phyloP scores from a whole-genome alignment of 768 basidiomycete species.

The Kwoniella dejecticola region DNA sequence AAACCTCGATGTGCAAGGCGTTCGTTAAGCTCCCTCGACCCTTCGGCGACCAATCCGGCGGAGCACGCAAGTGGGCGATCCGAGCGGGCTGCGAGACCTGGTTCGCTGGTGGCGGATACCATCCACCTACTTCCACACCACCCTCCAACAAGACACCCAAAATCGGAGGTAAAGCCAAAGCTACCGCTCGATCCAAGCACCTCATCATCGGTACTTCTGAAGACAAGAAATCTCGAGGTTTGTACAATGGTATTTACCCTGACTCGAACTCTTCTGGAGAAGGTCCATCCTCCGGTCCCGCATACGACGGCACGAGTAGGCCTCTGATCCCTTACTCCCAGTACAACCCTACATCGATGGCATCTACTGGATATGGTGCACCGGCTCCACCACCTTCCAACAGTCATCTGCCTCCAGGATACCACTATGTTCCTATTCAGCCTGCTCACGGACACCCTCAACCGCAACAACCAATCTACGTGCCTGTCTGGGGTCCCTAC shows the following conservation, averaged over 20 bases:
- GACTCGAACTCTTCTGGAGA: conserved; percentile 16
- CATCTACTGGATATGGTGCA: conserved; percentile 4
- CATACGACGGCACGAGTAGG: conserved; percentile 38
- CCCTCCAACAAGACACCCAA: conserved; percentile 1
- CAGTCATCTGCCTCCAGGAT: conserved; percentile 34
- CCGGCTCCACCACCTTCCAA: conserved; percentile 21
- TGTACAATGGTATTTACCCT: conserved; percentile 8
- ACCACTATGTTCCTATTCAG: conserved; percentile 43
- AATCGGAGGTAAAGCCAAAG: conserved; percentile 40
- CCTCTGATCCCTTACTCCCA: conserved; percentile 23
- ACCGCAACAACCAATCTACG: conserved; percentile 29
- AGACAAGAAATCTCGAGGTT: conserved; percentile 20
- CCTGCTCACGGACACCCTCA: conserved; percentile 29
- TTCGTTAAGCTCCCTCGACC: conserved; percentile 53
- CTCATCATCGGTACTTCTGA: conserved; percentile 43
- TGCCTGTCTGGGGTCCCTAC: conserved; percentile 33
- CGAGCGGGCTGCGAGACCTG: conserved; percentile 52
- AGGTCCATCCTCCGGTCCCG: conserved; percentile 46
- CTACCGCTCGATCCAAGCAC: conserved; percentile 43
- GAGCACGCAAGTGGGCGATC: conserved; percentile 53
- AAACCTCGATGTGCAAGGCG: conserved; percentile 52
- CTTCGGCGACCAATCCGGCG: conserved; percentile 53
- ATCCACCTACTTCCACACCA: conserved; percentile 30
- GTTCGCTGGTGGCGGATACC: conserved; percentile 47
- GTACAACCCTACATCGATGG: conserved; percentile 1